phyloP scores from a whole-genome alignment of 148 eudicot species.

The Fagopyrum tataricum region DNA sequence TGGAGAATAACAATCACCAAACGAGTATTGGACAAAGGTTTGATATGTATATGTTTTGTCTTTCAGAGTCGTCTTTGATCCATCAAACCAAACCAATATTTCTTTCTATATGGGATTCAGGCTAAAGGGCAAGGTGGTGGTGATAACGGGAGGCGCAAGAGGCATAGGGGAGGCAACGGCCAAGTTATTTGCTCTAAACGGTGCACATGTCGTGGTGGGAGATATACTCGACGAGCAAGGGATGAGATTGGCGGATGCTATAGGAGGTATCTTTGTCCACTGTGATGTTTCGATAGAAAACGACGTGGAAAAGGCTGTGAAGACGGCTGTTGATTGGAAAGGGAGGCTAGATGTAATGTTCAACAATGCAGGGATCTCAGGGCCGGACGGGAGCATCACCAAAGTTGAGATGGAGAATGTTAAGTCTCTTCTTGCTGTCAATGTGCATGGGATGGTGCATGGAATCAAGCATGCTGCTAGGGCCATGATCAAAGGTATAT shows the following conservation, averaged over 20 bases:
- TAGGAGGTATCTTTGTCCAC: constrained; percentile 62
- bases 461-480: constrained; percentile 73
- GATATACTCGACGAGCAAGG: constrained; percentile 71
- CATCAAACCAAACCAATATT: background rate
- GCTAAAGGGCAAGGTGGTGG: constrained; percentile 69
- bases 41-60: background rate
- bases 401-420: constrained; percentile 45
- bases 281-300: constrained; percentile 71
- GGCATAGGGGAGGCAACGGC: constrained; percentile 87
- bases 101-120: constrained; percentile 16
- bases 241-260: constrained; percentile 39
- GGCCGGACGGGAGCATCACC: constrained; percentile 57
- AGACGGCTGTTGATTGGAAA: constrained; percentile 56
- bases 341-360: constrained; percentile 75
- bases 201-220: constrained; percentile 70
- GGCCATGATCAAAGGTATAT: constrained; percentile 46
- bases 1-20: background rate
- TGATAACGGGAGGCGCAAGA: constrained; percentile 83
- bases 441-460: constrained; percentile 47
- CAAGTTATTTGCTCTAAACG: constrained; percentile 46
- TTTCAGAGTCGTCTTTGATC: background rate
- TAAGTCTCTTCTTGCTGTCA: constrained; percentile 30
- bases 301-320: constrained; percentile 53
- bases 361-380: constrained; percentile 76
- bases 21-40: background rate